phyloP scores from a whole-genome alignment of 2,329 filamentous ascomycete species.

The Alternaria sp. region DNA sequence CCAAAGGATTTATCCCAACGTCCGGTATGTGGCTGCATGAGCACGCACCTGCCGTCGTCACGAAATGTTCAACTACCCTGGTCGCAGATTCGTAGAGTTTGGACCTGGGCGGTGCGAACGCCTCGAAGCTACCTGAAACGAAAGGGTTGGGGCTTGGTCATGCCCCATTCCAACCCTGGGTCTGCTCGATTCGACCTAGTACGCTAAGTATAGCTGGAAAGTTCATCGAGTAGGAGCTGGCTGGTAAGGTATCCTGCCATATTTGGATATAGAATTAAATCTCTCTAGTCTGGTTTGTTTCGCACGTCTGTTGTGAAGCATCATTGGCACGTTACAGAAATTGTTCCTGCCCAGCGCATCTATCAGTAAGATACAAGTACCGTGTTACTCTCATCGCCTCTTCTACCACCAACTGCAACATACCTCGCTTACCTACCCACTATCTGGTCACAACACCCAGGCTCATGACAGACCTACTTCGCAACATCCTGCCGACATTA shows the following conservation, averaged over 20 bases:
- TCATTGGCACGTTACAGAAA: slow-evolving; percentile 39
- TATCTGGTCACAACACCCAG: slow-evolving; percentile 25
- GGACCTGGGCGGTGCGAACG: slow-evolving; percentile 27
- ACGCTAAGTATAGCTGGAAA: slow-evolving; percentile 51
- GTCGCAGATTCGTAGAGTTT: slow-evolving; percentile 26
- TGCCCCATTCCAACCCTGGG: slow-evolving; percentile 44
- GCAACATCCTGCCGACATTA: slow-evolving; percentile 38
- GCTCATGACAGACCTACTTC: slow-evolving; percentile 38
- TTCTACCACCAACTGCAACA: slow-evolving; percentile 22
- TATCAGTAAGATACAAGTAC: slow-evolving; percentile 38
- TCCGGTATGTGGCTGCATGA: slow-evolving; percentile 37
- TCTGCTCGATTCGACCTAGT: slow-evolving; percentile 20
- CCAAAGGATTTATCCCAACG: slow-evolving; percentile 28
- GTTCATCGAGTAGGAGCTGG: slow-evolving; percentile 41
- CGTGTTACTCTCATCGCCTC: slow-evolving; percentile 26
- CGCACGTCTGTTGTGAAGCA: slow-evolving; percentile 44
- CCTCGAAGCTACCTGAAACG: slow-evolving; percentile 38
- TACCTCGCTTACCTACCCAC: slow-evolving; percentile 26
- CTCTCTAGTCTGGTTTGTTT: slow-evolving; percentile 49
- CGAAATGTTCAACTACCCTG: slow-evolving; percentile 38
- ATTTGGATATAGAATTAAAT: slow-evolving; percentile 43
- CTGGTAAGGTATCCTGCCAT: slow-evolving; percentile 42
- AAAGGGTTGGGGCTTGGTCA: slow-evolving; percentile 41
- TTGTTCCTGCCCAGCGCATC: slow-evolving; percentile 34
- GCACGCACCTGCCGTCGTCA: slow-evolving; percentile 33